phyloP scores from a whole-genome alignment of 495 filamentous ascomycete species.

The Annulohypoxylon moriforme region DNA sequence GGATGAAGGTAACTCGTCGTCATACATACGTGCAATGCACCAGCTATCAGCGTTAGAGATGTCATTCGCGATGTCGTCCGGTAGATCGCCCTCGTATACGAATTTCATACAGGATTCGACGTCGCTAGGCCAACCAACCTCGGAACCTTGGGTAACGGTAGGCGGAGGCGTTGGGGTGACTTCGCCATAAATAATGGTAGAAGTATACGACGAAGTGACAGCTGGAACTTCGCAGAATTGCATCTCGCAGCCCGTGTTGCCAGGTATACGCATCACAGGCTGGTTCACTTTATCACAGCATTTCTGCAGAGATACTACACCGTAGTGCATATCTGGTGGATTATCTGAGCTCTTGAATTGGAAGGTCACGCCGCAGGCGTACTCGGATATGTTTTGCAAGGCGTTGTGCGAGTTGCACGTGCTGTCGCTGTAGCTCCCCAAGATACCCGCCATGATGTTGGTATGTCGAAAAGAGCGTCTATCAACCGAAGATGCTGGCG shows the following conservation, averaged over 20 bases:
- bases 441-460: conserved; percentile 34
- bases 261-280: conserved; percentile 41
- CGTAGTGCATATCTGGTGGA: conserved; percentile 47
- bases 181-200: conserved; percentile 19
- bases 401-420: conserved; percentile 46
- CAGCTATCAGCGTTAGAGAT: conserved; percentile 25
- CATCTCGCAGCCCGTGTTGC: conserved; percentile 46
- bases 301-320: conserved; percentile 36
- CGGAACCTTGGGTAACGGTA: conserved; percentile 16
- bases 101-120: conserved; percentile 38
- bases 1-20: conserved; percentile 20
- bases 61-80: conserved; percentile 24
- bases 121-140: background rate
- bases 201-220: conserved; percentile 21
- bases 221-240: conserved; percentile 38
- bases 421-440: conserved; percentile 26
- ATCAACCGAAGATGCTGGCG: background rate
- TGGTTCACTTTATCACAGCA: conserved; percentile 37
- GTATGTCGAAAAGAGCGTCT: background rate
- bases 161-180: conserved; percentile 25
- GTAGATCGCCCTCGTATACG: conserved; percentile 41
- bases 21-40: conserved; percentile 35
- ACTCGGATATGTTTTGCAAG: conserved; percentile 38
- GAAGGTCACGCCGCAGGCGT: conserved; percentile 43
- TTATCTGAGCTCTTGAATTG: conserved; percentile 23